phyloP scores from a whole-genome alignment of 352 stramenopile genomes.

The Phytophthora fragariae region DNA sequence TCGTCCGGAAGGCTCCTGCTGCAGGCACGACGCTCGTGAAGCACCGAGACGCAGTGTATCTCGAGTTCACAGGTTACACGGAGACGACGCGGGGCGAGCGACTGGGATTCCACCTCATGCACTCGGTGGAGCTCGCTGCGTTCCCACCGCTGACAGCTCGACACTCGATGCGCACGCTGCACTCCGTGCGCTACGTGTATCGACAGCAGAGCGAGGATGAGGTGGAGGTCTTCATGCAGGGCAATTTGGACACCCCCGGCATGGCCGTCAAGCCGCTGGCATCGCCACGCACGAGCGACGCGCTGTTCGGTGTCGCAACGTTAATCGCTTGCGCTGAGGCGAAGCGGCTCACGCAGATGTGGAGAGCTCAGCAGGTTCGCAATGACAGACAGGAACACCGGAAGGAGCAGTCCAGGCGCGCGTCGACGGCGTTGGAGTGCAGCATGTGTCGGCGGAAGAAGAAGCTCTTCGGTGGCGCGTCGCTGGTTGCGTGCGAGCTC shows the following conservation, averaged over 20 bases:
- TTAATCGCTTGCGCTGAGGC: conserved; percentile 54
- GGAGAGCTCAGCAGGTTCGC: conserved; percentile 21
- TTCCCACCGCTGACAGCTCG: conserved; percentile 39
- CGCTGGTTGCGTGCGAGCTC: conserved; percentile 40
- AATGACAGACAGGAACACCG: conserved; percentile 25
- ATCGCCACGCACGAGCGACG: conserved; percentile 38
- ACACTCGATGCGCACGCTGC: conserved; percentile 21
- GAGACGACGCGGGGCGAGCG: conserved; percentile 40
- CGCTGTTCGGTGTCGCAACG: conserved; percentile 43
- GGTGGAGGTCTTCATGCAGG: conserved; percentile 61
- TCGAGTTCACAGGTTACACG: conserved; percentile 48
- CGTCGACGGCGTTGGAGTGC: conserved; percentile 37
- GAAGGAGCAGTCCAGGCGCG: conserved; percentile 20
- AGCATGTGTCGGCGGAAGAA: conserved; percentile 47
- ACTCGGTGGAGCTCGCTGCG: conserved; percentile 43
- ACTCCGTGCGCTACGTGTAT: conserved; percentile 47
- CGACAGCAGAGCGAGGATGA: conserved; percentile 54
- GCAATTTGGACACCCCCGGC: conserved; percentile 35
- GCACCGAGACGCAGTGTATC: conserved; percentile 37
- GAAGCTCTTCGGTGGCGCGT: conserved; percentile 37
- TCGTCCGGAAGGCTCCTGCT: conserved; percentile 8
- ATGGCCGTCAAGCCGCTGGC: conserved; percentile 26
- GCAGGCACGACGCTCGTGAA: conserved; percentile 16
- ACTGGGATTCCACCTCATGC: conserved; percentile 51
- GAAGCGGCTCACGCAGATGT: conserved; percentile 58